Conservation (phyloP, 306 rosid species). For the Rosa lucieae region DNA sequence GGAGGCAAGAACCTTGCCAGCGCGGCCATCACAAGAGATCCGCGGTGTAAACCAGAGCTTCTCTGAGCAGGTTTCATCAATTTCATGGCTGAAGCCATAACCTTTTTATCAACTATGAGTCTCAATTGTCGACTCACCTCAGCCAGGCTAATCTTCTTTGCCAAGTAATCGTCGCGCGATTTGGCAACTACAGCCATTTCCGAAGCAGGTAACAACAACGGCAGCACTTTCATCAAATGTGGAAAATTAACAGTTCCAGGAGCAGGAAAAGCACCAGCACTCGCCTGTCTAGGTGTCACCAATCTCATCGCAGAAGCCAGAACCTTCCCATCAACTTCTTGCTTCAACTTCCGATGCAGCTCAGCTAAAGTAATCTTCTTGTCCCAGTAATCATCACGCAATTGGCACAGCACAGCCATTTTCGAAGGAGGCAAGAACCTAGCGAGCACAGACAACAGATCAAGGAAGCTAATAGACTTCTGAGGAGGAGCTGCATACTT, state of each 20-base stretch:
- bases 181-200: not conserved
- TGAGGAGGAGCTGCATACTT: not conserved
- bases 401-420: not conserved
- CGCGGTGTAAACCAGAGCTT: not conserved
- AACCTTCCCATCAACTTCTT: not conserved
- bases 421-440: not conserved
- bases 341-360: not conserved
- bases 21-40: not conserved
- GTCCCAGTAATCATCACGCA: not conserved
- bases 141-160: not conserved
- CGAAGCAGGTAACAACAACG: not conserved
- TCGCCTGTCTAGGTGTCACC: not conserved
- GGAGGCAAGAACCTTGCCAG: slow-evolving; percentile 2
- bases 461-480: not conserved
- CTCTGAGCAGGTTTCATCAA: not conserved
- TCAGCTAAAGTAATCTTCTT: not conserved
- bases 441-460: not conserved
- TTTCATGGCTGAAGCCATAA: not conserved
- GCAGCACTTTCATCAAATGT: not conserved
- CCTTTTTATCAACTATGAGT: not conserved
- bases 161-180: not conserved
- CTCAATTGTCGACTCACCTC: not conserved
- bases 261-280: not conserved
- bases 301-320: not conserved
- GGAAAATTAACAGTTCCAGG: not conserved